Base-by-base conservation (phyloP, 148 eudicot genomes). In the Simmondsia chinensis region DNA sequence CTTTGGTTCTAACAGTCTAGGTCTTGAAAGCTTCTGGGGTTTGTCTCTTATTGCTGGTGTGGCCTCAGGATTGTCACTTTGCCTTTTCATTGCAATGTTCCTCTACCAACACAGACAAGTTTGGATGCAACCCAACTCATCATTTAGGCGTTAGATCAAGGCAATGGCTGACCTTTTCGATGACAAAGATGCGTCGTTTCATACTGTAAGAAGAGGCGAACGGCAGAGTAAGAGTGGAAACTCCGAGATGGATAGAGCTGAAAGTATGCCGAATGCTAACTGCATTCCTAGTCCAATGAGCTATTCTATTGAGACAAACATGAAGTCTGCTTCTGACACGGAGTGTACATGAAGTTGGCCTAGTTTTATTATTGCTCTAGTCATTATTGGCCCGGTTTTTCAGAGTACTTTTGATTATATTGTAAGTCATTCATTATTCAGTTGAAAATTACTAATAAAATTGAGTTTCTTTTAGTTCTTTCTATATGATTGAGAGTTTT, bases 1-100 rank as follows among this genome's bases (percentile, higher is more conserved):
- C 0, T 5, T 33, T 9, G 13, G 50, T 0, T 39, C 61, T 4
- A 20, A 47, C 26, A 51, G 63, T 31, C 59, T 68, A 2, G 53
- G 59, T 6, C 41, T 61, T 1, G 54, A 56, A n/a, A 56, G 59
- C 34, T 68, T 61, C 25, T 50, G 68, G 52, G 63, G 57, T 6
- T 19, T 61, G 4, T 68, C 61, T 27, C 43, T 60, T 7, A 61
- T 67, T 4, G 51, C 58, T 5, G 72, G 66, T 4, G 6, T 33
- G 9, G 56, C 55, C 15, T 54, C 66, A 11, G 4, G 23, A 25
- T 19, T 13, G 6, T 48, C 63, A 32, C 54, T 67, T 13, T 4
- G 30, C 0, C 5, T 55, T 13, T 50, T 29, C 24, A 12, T 24
- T 3, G n/a, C 13, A 3, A 11, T 43, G 16, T 60, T 66, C 33